Evolutionary conservation across 2,329 filamentous ascomycete genomes (phyloP).

Genomic region (Sordariomycetes sp.): DNA sequence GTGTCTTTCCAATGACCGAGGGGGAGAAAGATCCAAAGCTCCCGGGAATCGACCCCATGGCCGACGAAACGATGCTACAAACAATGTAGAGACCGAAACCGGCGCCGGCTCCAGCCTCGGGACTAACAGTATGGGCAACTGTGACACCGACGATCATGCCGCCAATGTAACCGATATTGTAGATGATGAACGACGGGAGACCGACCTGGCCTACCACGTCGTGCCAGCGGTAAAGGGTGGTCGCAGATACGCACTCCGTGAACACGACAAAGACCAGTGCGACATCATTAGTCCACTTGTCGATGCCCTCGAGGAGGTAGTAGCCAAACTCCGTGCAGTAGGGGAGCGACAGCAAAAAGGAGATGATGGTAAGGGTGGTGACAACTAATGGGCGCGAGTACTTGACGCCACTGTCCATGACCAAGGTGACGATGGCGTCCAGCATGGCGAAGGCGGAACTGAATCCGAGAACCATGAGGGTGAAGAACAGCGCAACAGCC

Average conservation of each 20-base stretch:
- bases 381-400: conserved; percentile 32
- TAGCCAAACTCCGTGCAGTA: conserved; percentile 46
- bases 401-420: conserved; percentile 37
- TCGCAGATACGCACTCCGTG: conserved; percentile 36
- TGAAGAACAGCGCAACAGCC: conserved; percentile 45
- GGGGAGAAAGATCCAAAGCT: conserved; percentile 14
- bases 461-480: conserved; percentile 42
- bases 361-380: conserved; percentile 30
- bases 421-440: conserved; percentile 38
- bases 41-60: conserved; percentile 17
- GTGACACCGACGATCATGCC: conserved; percentile 36
- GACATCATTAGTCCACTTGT: conserved; percentile 42
- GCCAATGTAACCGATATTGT: conserved; percentile 38
- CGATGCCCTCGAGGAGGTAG: conserved; percentile 38
- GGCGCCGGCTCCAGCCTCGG: conserved; percentile 31
- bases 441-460: conserved; percentile 47
- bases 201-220: conserved; percentile 30
- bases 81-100: conserved; percentile 38
- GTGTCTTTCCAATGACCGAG: conserved; percentile 24
- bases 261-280: conserved; percentile 40
- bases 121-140: conserved; percentile 30
- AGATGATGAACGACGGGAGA: conserved; percentile 24
- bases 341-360: conserved; percentile 38
- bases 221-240: conserved; percentile 37
- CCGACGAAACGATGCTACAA: conserved; percentile 21